These are phyloP conservation scores for Erodium texanum DNA, from an alignment of 441 rosid species.

Conservation along the genomic window DNA sequence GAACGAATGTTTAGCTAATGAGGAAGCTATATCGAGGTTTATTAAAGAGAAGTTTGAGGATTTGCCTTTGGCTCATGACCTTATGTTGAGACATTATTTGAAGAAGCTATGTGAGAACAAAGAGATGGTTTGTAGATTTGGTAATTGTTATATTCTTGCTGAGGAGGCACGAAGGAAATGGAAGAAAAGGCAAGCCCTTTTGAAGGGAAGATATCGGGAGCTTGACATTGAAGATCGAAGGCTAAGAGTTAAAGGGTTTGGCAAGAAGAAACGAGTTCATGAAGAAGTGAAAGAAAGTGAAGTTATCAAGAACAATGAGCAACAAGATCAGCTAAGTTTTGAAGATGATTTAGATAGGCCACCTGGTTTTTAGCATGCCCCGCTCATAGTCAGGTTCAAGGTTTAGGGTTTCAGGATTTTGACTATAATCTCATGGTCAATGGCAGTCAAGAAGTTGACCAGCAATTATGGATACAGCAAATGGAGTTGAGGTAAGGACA, in stretches of 20 bases:
- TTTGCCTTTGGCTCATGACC: constrained; percentile 5
- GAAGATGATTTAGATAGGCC: not conserved
- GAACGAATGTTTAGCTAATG: not conserved
- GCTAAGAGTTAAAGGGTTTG: not conserved
- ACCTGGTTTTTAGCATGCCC: not conserved
- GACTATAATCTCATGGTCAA: too few species aligned
- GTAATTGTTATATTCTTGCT: not conserved
- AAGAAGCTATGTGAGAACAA: constrained; percentile 3
- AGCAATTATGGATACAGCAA: not conserved
- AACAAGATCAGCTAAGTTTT: not conserved
- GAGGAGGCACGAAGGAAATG: not conserved
- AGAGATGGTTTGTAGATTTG: not conserved
- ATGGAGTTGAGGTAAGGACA: not conserved
- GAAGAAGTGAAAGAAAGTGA: too few species aligned
- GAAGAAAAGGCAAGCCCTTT: not conserved
- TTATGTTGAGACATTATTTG: not conserved
- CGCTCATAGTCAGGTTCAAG: too few species aligned
- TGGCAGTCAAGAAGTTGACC: too few species aligned
- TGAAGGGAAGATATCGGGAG: not conserved
- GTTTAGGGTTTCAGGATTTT: too few species aligned
- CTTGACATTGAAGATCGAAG: not conserved
- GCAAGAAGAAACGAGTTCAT: too few species aligned
- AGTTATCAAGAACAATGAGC: not conserved
- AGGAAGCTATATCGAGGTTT: not conserved
- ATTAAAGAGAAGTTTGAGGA: constrained; percentile 1